These are phyloP conservation scores for Rhypophila decipiens DNA, from an alignment of 495 filamentous ascomycete genomes.

Conservation along the genomic window DNA sequence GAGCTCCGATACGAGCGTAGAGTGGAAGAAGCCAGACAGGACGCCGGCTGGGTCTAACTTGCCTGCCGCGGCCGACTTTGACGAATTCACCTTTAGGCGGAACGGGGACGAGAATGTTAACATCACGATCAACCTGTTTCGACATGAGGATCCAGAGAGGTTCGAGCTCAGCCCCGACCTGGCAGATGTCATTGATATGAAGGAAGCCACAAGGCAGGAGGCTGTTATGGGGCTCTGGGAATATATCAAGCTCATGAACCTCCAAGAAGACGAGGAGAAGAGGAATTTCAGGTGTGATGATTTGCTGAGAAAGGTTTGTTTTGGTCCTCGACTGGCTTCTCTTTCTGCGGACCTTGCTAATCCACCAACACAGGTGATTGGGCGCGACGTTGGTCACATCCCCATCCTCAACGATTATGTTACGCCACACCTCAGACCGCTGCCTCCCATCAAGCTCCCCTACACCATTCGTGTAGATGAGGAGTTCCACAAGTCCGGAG, in stretches of 20 bases:
- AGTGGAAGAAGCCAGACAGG: constrained; percentile 66
- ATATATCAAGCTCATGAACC: constrained; percentile 77
- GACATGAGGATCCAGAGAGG: constrained; percentile 81
- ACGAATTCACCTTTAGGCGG: constrained; percentile 84
- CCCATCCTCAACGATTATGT: constrained; percentile 79
- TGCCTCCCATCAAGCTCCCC: constrained; percentile 75
- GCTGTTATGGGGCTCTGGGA: constrained; percentile 91
- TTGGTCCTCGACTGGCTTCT: not conserved
- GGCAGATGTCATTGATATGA: constrained; percentile 78
- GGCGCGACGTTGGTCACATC: constrained; percentile 73
- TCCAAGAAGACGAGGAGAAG: constrained; percentile 93
- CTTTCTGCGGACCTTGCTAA: constrained; percentile 2
- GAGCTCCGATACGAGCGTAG: constrained; percentile 51
- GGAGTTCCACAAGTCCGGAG: constrained; percentile 59
- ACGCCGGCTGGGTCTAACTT: constrained; percentile 46
- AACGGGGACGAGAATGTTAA: constrained; percentile 89
- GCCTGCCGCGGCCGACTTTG: constrained; percentile 67
- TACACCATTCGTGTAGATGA: constrained; percentile 95
- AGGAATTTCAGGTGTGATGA: constrained; percentile 86
- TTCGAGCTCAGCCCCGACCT: constrained; percentile 69
- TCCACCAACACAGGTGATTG: constrained; percentile 57
- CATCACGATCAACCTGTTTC: constrained; percentile 77
- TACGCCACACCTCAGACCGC: constrained; percentile 63
- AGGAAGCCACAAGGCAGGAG: constrained; percentile 78
- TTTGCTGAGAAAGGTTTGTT: constrained; percentile 60